A percentile compares a stretch with the other conserved stretches of the same genome.
Evolutionary conservation across 345 rosid species (phyloP).

Genomic region (Moricandia moricandioides): DNA sequence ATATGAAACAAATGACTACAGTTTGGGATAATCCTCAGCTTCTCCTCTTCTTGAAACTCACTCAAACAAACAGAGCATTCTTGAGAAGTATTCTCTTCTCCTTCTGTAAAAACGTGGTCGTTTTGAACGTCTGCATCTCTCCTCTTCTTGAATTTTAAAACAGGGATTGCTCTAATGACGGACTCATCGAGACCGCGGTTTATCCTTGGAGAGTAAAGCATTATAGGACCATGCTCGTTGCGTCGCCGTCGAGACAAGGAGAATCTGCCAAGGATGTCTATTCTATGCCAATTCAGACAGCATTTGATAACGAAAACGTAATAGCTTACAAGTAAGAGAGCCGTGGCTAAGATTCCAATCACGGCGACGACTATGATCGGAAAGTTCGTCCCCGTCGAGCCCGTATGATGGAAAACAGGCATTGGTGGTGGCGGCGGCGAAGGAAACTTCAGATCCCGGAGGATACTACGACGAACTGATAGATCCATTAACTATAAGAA

Average conservation of each 20-base stretch:
- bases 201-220: constrained; percentile 45
- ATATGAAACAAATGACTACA: constrained; percentile 91
- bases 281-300: constrained; percentile 82
- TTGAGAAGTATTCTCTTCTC: constrained; percentile 50
- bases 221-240: constrained; percentile 47
- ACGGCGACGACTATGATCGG: constrained; percentile 81
- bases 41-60: constrained; percentile 89
- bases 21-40: constrained; percentile 66
- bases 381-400: constrained; percentile 29
- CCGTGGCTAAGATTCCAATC: constrained; percentile 80
- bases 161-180: constrained; percentile 78
- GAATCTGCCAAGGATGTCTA: constrained; percentile 57
- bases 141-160: constrained; percentile 64
- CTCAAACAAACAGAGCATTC: constrained; percentile 90
- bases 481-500: constrained; percentile 19
- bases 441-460: constrained; percentile 35
- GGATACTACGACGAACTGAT: constrained; percentile 24
- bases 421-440: constrained; percentile 22
- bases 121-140: neutral
- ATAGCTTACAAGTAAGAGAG: constrained; percentile 81
- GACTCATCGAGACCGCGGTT: constrained; percentile 76
- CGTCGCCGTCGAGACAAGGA: constrained; percentile 56
- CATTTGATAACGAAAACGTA: constrained; percentile 87
- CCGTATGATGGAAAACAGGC: constrained; percentile 28
- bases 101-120: constrained; percentile 24